Conservation (phyloP, 805 yeast genomes). For the Candida krabiensis region DNA sequence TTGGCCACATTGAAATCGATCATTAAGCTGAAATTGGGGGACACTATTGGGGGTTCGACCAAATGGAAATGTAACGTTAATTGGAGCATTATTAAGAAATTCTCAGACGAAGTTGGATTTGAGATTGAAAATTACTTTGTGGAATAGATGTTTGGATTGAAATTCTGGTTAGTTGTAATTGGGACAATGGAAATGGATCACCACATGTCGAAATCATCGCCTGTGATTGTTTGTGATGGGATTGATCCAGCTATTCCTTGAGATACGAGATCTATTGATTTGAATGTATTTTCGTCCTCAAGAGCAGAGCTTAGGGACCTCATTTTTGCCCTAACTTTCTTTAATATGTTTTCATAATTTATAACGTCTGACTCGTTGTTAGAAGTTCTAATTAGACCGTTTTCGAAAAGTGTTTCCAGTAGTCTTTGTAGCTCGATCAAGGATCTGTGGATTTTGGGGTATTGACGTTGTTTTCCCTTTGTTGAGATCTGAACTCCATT, state of each 20-base stretch:
- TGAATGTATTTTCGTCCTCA: constrained; percentile 23
- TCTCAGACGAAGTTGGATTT: constrained; percentile 65
- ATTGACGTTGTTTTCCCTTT: constrained; percentile 18
- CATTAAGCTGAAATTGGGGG: constrained; percentile 29
- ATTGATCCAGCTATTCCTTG: constrained; percentile 24
- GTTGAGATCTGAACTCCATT: constrained; percentile 5
- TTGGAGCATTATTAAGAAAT: constrained; percentile 60
- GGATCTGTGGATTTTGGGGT: constrained; percentile 16
- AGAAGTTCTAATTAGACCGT: constrained; percentile 17
- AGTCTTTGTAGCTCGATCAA: constrained; percentile 19
- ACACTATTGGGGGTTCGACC: constrained; percentile 60
- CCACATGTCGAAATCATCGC: constrained; percentile 31
- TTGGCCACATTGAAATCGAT: constrained; percentile 33
- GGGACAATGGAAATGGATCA: too few species aligned
- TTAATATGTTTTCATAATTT: constrained; percentile 27
- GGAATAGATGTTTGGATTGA: too few species aligned
- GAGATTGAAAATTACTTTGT: constrained; percentile 61
- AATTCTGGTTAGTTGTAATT: too few species aligned
- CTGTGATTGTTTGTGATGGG: constrained; percentile 22
- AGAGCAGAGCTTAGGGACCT: constrained; percentile 27
- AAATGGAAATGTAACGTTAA: constrained; percentile 79
- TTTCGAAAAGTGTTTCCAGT: constrained; percentile 21
- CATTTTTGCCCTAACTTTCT: constrained; percentile 27
- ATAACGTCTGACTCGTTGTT: constrained; percentile 31
- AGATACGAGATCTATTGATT: constrained; percentile 22